phyloP scores from a whole-genome alignment of 2,329 filamentous ascomycete genomes.

The Neobulgaria alba region DNA sequence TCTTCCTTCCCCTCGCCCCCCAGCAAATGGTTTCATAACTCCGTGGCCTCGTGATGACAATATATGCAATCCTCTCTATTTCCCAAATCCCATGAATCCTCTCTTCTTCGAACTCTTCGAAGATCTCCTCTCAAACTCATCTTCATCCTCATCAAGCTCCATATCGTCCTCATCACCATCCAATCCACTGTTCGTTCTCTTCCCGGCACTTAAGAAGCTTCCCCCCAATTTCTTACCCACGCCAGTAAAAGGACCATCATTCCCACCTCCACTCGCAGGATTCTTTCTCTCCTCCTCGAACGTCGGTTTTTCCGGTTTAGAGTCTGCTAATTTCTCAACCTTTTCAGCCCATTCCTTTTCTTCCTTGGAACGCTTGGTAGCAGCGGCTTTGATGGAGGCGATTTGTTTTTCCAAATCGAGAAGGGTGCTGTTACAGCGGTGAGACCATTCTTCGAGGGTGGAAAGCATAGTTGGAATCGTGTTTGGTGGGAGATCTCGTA shows the following conservation, averaged over 20 bases:
- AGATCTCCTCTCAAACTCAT: slow-evolving; percentile 40
- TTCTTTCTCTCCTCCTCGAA: slow-evolving; percentile 33
- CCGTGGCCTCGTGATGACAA: too few relatives aligned
- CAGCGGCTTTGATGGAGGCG: slow-evolving; percentile 50
- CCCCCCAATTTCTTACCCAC: slow-evolving; percentile 16
- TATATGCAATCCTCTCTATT: too few relatives aligned
- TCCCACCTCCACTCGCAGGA: slow-evolving; percentile 38
- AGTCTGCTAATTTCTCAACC: slow-evolving; percentile 23
- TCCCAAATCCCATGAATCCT: slow-evolving; percentile 14
- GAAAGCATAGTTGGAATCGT: slow-evolving; percentile 60
- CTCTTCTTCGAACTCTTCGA: slow-evolving; percentile 47
- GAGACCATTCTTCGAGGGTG: slow-evolving; percentile 66
- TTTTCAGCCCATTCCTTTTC: slow-evolving; percentile 25
- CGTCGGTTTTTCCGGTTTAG: slow-evolving; percentile 16
- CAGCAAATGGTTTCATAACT: too few relatives aligned
- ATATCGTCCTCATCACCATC: slow-evolving; percentile 41
- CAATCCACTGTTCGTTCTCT: slow-evolving; percentile 33
- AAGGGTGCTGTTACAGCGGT: slow-evolving; percentile 68
- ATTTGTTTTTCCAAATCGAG: slow-evolving; percentile 70
- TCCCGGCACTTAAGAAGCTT: slow-evolving; percentile 16
- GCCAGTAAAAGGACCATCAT: slow-evolving; percentile 41
- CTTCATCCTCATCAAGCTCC: slow-evolving; percentile 48
- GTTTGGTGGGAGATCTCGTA: slow-evolving; percentile 75
- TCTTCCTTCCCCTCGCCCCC: too few relatives aligned
- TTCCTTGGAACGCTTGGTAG: slow-evolving; percentile 41